Percentiles rank a stretch among this genome's conserved stretches.
Conservation (phyloP, 2,329 filamentous ascomycete species). For the Scedosporium apiospermum region DNA sequence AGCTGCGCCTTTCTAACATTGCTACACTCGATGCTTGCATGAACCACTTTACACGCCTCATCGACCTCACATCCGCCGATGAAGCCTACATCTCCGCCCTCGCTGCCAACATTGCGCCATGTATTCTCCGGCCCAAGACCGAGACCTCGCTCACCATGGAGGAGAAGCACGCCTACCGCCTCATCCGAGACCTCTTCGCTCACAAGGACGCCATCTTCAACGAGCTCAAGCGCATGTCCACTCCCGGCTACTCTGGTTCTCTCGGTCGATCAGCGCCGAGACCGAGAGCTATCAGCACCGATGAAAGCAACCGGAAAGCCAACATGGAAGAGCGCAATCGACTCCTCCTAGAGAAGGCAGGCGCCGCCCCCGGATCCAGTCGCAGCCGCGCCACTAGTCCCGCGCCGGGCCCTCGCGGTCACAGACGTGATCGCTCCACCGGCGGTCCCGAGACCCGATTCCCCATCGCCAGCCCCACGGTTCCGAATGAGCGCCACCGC, state of each 20-base stretch:
- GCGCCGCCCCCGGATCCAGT: slow-evolving; percentile 58
- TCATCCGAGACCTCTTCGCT: slow-evolving; percentile 83
- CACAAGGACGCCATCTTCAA: slow-evolving; percentile 95
- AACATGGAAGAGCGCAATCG: slow-evolving; percentile 90
- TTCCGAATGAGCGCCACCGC: slow-evolving; percentile 41
- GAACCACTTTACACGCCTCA: slow-evolving; percentile 94
- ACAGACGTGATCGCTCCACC: slow-evolving; percentile 74
- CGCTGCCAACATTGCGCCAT: slow-evolving; percentile 68
- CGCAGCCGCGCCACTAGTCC: slow-evolving; percentile 61
- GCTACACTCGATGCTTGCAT: slow-evolving; percentile 97
- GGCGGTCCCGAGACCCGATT: slow-evolving; percentile 69
- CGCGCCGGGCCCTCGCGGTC: slow-evolving; percentile 47
- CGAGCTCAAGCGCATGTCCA: slow-evolving; percentile 84
- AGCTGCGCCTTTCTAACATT: slow-evolving; percentile 92
- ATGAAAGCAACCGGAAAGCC: slow-evolving; percentile 89
- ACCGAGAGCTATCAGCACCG: slow-evolving; percentile 81
- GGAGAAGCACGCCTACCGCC: slow-evolving; percentile 83
- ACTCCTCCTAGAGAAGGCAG: slow-evolving; percentile 61
- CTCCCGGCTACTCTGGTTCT: slow-evolving; percentile 55
- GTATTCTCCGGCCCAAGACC: slow-evolving; percentile 74
- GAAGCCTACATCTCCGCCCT: slow-evolving; percentile 73
- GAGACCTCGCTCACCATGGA: slow-evolving; percentile 92
- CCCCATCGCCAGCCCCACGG: slow-evolving; percentile 63
- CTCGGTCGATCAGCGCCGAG: slow-evolving; percentile 42
- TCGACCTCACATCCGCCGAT: slow-evolving; percentile 92